Base-by-base conservation (phyloP, 2,329 filamentous ascomycete genomes). In the Esteya vermicola region DNA sequence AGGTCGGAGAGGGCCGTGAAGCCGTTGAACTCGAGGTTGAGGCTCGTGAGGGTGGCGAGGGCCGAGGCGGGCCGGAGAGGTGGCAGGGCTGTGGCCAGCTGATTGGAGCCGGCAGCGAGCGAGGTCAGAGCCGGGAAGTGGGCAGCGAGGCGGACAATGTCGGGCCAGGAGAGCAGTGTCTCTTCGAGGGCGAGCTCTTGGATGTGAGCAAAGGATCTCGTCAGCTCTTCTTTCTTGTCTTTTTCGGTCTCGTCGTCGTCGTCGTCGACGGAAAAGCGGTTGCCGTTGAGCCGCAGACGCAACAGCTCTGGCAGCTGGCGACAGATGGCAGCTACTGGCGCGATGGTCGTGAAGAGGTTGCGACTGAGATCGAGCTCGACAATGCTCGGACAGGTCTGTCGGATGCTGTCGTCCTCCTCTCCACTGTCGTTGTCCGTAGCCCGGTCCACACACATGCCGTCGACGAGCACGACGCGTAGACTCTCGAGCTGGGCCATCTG, bases 321-420 rank as follows among this genome's bases (percentile, higher is more conserved):
- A 54, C 84, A 91, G 30, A 96, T 81, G 3, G 70, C 65, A 16
- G 75, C 68, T 9, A 94, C 68, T 20, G 82, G 74, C 3, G 61
- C 61, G 56, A 88, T 72, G 10, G 61, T 62, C 41, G 78, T 75
- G 51, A 96, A 77, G 26, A 94, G 57, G 55, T 93, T 96, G 38
- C 85, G 73, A 52, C 86, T 86, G 32, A 98, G 57, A 54, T 95
- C 88, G 34, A 96, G 64, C 53, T 94, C 84, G 2, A 70, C 64
- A 39, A 94, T 78, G 50, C 75, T 71, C 2, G 76, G 75, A 40
- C 75, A 79, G n/a, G 64, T 65, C 38, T 67, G 57, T 7, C 53
- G 50, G 35, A 78, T 70, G 57, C 51, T 22, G 52, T 47, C 4
- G 19, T 48, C 42, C 9, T 47, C 57, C 16, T 58, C 53, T 3